phyloP scores from a whole-genome alignment of 306 rosid species.

The Lagenaria siceraria region DNA sequence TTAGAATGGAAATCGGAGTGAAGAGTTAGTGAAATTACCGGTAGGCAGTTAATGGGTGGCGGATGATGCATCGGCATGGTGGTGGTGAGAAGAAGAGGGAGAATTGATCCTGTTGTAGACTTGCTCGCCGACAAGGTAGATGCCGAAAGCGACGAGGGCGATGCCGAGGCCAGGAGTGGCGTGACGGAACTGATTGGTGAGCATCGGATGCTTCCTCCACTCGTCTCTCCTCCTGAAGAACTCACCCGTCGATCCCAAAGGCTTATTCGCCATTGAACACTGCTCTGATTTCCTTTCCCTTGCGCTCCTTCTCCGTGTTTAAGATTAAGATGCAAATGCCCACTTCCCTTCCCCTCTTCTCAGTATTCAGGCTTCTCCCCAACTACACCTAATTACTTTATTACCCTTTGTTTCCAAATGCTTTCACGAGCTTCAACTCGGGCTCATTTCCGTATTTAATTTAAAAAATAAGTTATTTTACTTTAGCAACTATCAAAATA shows the following conservation, averaged over 20 bases:
- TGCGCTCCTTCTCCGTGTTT: background rate
- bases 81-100: conserved; percentile 26
- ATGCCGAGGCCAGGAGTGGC: conserved; percentile 90
- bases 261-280: conserved; percentile 26
- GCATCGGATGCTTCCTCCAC: conserved; percentile 97
- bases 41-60: conserved; percentile 18
- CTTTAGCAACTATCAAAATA: too few species aligned
- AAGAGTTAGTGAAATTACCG: conserved; percentile 5
- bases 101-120: conserved; percentile 37
- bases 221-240: conserved; percentile 84
- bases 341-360: background rate
- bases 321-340: background rate
- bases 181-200: conserved; percentile 63
- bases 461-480: too few species aligned
- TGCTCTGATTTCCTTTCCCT: background rate
- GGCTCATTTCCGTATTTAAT: too few species aligned
- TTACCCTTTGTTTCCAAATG: background rate
- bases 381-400: background rate
- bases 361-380: background rate
- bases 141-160: conserved; percentile 81
- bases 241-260: conserved; percentile 54
- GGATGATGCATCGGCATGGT: conserved; percentile 13
- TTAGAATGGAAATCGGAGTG: background rate
- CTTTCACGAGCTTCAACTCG: too few species aligned
- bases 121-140: conserved; percentile 83